These are phyloP conservation scores for Trichoderma citrinoviride DNA, from an alignment of 2,329 filamentous ascomycete genomes.

Conservation along the genomic window DNA sequence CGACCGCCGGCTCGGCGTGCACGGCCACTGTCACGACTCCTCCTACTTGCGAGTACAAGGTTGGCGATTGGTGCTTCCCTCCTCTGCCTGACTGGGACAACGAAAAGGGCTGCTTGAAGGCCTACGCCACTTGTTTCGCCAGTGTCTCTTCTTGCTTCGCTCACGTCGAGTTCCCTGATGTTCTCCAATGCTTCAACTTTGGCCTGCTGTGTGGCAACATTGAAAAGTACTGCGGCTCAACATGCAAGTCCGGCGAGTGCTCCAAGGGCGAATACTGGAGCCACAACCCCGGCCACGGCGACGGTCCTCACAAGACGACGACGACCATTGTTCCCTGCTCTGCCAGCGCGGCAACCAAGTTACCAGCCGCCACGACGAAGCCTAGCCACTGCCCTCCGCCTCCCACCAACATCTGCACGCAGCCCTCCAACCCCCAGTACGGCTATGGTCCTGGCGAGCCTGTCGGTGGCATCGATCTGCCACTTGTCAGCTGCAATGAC, in stretches of 20 bases:
- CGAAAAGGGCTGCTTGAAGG: conserved; percentile 40
- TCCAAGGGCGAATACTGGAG: conserved; percentile 45
- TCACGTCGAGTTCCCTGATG: conserved; percentile 49
- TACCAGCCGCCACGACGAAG: conserved; percentile 33
- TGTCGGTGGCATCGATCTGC: conserved; percentile 51
- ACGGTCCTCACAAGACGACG: conserved; percentile 32
- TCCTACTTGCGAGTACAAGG: conserved; percentile 52
- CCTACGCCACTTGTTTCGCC: conserved; percentile 45
- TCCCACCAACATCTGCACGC: conserved; percentile 52
- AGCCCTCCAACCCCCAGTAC: conserved; percentile 54
- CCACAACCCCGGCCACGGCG: conserved; percentile 30
- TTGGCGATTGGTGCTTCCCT: conserved; percentile 53
- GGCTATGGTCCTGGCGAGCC: conserved; percentile 65
- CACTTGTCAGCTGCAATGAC: conserved; percentile 56
- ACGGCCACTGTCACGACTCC: conserved; percentile 46
- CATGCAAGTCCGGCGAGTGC: conserved; percentile 38
- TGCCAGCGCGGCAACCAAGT: conserved; percentile 31
- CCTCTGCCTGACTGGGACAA: conserved; percentile 50
- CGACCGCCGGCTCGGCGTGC: conserved; percentile 43
- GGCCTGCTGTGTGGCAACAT: conserved; percentile 49
- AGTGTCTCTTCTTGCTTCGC: conserved; percentile 52
- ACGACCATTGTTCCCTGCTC: conserved; percentile 37
- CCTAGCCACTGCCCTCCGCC: conserved; percentile 42
- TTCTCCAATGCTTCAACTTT: conserved; percentile 51
- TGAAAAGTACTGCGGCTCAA: conserved; percentile 42